A percentile compares a stretch with the other conserved stretches of the same genome.
These are phyloP conservation scores for Lodderomyces margitis DNA, from an alignment of 1,139 yeast genomes.

Conservation along the genomic window DNA sequence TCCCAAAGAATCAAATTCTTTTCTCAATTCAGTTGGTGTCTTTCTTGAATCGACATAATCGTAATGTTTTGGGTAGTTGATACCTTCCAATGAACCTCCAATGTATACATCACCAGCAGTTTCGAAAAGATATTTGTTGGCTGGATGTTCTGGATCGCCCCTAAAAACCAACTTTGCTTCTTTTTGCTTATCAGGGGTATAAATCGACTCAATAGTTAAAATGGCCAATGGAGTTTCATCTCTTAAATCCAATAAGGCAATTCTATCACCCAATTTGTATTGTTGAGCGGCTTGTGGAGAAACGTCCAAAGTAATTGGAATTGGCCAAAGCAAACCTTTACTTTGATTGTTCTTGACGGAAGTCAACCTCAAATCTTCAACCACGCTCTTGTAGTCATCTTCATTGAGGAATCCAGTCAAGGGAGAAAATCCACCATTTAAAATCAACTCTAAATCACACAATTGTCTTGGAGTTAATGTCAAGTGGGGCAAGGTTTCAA, in stretches of 20 bases:
- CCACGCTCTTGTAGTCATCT: constrained; percentile 79
- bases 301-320: constrained; percentile 89
- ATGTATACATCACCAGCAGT: constrained; percentile 80
- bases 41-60: constrained; percentile 86
- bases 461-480: constrained; percentile 81
- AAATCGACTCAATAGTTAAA: constrained; percentile 73
- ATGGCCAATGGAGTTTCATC: constrained; percentile 81
- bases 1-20: constrained; percentile 74
- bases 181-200: constrained; percentile 70
- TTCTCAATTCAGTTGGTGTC: constrained; percentile 87
- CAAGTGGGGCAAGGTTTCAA: constrained; percentile 46
- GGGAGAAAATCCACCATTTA: constrained; percentile 95
- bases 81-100: constrained; percentile 86
- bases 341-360: constrained; percentile 39
- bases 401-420: constrained; percentile 81
- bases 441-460: constrained; percentile 87
- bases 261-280: constrained; percentile 56
- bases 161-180: constrained; percentile 90
- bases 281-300: constrained; percentile 49
- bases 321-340: constrained; percentile 82
- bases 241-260: constrained; percentile 79
- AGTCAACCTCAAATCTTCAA: constrained; percentile 68
- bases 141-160: constrained; percentile 98
- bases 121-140: constrained; percentile 69
- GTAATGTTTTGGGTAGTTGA: constrained; percentile 82